Evolutionary conservation across 108 stramenopile genomes (phyloP).

Genomic region (Fragilaria crotonensis): DNA sequence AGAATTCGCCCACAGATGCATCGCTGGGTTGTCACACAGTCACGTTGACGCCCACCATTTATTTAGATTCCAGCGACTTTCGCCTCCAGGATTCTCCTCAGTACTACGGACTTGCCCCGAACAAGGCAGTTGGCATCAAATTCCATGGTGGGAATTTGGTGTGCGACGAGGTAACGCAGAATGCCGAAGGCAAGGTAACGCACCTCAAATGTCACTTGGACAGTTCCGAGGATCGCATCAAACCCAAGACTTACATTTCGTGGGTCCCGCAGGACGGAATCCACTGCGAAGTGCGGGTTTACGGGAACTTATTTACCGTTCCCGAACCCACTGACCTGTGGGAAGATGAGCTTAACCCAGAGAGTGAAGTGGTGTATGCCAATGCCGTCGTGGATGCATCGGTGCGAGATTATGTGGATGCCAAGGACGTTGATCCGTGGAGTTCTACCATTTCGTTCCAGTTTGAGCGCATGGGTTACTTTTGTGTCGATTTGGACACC

Average conservation of each 20-base stretch:
- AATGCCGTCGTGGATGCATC: conserved; percentile 76
- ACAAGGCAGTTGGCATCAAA: conserved; percentile 90
- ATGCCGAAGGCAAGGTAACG: conserved; percentile 36
- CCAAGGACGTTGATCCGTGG: conserved; percentile 47
- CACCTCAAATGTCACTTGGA: conserved; percentile 66
- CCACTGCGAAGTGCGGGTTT: conserved; percentile 80
- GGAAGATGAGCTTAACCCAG: conserved; percentile 89
- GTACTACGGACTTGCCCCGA: conserved; percentile 91
- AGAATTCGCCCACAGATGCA: conserved; percentile 83
- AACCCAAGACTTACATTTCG: conserved; percentile 73
- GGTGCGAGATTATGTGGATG: conserved; percentile 49
- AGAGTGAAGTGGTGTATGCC: conserved; percentile 67
- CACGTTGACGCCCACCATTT: conserved; percentile 70
- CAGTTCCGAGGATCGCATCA: conserved; percentile 40
- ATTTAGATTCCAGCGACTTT: conserved; percentile 90
- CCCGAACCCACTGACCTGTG: conserved; percentile 81
- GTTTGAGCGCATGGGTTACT: conserved; percentile 96
- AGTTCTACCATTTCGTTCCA: conserved; percentile 75
- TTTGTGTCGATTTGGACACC: conserved; percentile 91
- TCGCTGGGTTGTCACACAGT: conserved; percentile 75
- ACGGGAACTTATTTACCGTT: conserved; percentile 87
- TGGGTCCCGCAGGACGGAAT: conserved; percentile 76
- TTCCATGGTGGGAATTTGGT: conserved; percentile 79
- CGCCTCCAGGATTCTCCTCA: conserved; percentile 64
- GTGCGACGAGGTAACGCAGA: conserved; percentile 52